phyloP scores from a whole-genome alignment of 1,284 basidiomycete genomes.

The Mycena citricolor region DNA sequence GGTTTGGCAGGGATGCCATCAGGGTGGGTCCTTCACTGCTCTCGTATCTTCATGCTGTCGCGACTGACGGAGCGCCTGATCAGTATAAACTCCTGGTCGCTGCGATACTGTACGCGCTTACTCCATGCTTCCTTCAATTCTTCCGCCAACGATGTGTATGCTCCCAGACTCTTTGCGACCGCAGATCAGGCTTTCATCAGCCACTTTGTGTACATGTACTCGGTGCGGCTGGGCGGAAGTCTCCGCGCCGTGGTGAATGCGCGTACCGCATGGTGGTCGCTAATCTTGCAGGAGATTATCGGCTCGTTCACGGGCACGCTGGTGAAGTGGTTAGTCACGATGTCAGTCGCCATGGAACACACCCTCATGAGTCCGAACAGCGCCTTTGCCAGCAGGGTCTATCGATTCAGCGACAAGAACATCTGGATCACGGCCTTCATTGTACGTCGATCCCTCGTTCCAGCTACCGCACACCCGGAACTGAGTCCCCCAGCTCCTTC shows the following conservation, averaged over 20 bases:
- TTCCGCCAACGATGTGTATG: conserved; percentile 37
- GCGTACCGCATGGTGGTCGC: conserved; percentile 53
- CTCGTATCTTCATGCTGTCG: no score
- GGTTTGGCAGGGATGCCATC: conserved; percentile 53
- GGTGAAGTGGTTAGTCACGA: conserved; percentile 50
- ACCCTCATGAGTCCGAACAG: conserved; percentile 27
- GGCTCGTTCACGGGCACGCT: conserved; percentile 45
- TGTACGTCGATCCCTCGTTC: no score
- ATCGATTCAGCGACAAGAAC: conserved; percentile 62
- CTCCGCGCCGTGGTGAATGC: conserved; percentile 38
- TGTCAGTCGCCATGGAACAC: background rate
- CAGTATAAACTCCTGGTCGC: conserved; percentile 58
- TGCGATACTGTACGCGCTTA: conserved; percentile 21
- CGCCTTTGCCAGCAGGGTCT: conserved; percentile 50
- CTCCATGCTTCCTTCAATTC: background rate
- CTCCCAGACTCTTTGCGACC: conserved; percentile 49
- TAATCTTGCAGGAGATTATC: conserved; percentile 39
- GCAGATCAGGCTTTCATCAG: conserved; percentile 58
- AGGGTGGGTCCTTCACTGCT: conserved; percentile 9
- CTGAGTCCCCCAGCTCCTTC: no score
- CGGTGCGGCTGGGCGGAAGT: conserved; percentile 48
- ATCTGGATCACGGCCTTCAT: conserved; percentile 51
- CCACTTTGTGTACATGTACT: conserved; percentile 58
- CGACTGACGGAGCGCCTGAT: no score
- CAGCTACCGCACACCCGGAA: no score